Evolutionary conservation across 768 basidiomycete genomes (phyloP).

Genomic region (Kwoniella europaea): DNA sequence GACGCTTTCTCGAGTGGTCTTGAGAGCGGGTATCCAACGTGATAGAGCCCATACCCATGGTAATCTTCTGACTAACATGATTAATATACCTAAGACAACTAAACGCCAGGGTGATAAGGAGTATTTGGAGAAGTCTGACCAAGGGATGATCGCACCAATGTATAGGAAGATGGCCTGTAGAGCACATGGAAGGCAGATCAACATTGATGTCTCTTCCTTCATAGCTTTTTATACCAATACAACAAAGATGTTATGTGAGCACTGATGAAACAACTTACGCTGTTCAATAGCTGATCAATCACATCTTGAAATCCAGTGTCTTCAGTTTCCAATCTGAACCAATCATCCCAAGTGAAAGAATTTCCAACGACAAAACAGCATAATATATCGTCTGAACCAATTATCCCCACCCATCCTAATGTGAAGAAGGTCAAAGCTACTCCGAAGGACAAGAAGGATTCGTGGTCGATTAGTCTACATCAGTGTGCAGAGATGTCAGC

Average conservation of each 20-base stretch:
- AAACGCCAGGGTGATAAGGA: constrained; percentile 58
- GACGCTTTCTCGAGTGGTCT: constrained; percentile 44
- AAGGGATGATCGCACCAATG: constrained; percentile 59
- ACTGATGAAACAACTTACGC: constrained; percentile 29
- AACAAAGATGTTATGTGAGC: neutral
- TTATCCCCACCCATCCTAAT: constrained; percentile 57
- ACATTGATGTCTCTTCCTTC: too few species aligned
- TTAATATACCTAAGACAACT: constrained; percentile 56
- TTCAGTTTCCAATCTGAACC: constrained; percentile 56
- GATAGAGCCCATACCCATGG: constrained; percentile 58
- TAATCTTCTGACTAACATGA: constrained; percentile 58
- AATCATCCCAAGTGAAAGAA: constrained; percentile 58
- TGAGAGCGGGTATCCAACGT: constrained; percentile 54
- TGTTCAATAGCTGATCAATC: constrained; percentile 56
- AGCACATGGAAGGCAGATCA: neutral
- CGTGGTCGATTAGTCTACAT: constrained; percentile 59
- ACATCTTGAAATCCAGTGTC: constrained; percentile 57
- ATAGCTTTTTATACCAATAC: too few species aligned
- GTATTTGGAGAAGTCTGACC: constrained; percentile 47
- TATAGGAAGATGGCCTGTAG: constrained; percentile 56
- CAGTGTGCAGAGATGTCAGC: too few species aligned
- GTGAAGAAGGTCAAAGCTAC: constrained; percentile 58
- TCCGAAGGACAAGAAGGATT: constrained; percentile 59
- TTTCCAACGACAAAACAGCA: constrained; percentile 58
- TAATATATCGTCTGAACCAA: constrained; percentile 61